A percentile compares a stretch with the other conserved stretches of the same genome.
Conservation (phyloP, 2,329 filamentous ascomycete genomes). For the Aspergillus sp. region DNA sequence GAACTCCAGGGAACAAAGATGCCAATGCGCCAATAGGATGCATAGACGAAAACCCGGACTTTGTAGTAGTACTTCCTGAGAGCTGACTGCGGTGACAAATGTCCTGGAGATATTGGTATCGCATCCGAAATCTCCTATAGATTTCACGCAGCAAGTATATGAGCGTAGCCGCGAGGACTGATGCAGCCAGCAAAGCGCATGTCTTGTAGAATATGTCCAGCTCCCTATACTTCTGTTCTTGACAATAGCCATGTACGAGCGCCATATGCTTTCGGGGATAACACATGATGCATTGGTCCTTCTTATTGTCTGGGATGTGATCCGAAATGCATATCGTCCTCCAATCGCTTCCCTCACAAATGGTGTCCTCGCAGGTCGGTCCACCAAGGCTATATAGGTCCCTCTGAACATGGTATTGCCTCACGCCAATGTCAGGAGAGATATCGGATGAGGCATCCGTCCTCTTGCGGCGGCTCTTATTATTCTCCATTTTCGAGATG, state of each 20-base stretch:
- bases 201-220: slow-evolving; percentile 8
- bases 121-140: slow-evolving; percentile 1
- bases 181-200: background rate
- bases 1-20: background rate
- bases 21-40: background rate
- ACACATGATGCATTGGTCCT: background rate
- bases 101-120: background rate
- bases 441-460: background rate
- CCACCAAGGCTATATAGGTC: background rate
- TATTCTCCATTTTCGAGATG: background rate
- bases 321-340: background rate
- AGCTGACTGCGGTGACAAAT: background rate
- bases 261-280: background rate
- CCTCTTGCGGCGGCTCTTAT: background rate
- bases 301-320: background rate
- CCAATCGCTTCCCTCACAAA: background rate
- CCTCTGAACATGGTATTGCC: background rate
- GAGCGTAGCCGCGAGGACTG: background rate
- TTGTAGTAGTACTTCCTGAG: background rate
- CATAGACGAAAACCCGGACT: background rate
- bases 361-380: background rate
- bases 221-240: background rate
- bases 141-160: slow-evolving; percentile 2
- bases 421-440: background rate
- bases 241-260: background rate